A percentile compares a stretch with the other conserved stretches of the same genome.
These are phyloP conservation scores for Plasmodium gaboni DNA, from an alignment of 169 alveolate genomes.

Conservation along the genomic window DNA sequence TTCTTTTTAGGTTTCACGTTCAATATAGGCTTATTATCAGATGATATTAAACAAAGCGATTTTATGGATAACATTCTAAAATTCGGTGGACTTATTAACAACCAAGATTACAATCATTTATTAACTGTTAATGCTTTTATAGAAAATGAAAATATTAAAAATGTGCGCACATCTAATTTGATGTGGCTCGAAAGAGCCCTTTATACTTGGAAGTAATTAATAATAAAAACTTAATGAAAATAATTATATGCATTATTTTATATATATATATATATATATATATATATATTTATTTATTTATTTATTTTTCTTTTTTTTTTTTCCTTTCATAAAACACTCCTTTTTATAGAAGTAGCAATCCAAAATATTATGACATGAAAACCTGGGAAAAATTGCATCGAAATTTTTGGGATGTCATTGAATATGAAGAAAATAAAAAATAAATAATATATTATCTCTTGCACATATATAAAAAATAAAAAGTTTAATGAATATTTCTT, in stretches of 20 bases:
- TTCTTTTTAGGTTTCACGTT: conserved; percentile 25
- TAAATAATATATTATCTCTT: conserved; percentile 1
- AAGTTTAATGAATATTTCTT: background rate
- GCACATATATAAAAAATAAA: background rate
- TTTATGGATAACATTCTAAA: conserved; percentile 46
- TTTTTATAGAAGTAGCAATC: conserved; percentile 20
- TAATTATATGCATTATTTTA: background rate
- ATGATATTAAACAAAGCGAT: conserved; percentile 57
- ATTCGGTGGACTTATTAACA: conserved; percentile 50
- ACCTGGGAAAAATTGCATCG: conserved; percentile 31
- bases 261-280: conserved; percentile 1
- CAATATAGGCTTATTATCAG: conserved; percentile 43
- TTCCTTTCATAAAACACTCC: background rate
- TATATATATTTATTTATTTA: background rate
- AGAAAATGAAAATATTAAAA: conserved; percentile 23
- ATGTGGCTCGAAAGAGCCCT: conserved; percentile 70
- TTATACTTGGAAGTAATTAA: conserved; percentile 57
- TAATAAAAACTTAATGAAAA: background rate
- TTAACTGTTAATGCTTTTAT: conserved; percentile 25
- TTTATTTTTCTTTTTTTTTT: background rate
- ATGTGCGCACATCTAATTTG: conserved; percentile 21
- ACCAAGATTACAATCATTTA: conserved; percentile 35
- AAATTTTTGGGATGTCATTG: conserved; percentile 72
- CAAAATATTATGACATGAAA: conserved; percentile 46
- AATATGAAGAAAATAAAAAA: conserved; percentile 60